These are phyloP conservation scores for Ehretia macrophylla DNA, from an alignment of 257 asterid genomes.

Conservation along the genomic window DNA sequence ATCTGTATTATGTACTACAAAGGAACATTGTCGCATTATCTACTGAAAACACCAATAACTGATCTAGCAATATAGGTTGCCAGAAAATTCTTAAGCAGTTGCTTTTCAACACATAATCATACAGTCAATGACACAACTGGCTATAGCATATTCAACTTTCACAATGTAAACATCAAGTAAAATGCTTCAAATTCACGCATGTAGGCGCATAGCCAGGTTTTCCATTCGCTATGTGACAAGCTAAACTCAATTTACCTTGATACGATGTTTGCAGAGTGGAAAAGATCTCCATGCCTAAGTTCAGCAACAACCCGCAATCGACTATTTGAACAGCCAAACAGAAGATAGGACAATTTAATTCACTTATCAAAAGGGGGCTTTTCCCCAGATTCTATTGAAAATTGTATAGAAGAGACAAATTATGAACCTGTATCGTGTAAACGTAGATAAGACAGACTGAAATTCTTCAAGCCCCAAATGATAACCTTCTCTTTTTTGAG, in stretches of 20 bases:
- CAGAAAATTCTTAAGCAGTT: neutral
- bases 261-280: conserved; percentile 79
- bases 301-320: conserved; percentile 85
- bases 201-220: no score
- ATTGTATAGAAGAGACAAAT: neutral
- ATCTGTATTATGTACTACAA: neutral
- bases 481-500: conserved; percentile 56
- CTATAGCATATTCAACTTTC: no score
- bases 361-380: neutral
- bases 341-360: neutral
- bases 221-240: neutral
- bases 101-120: neutral
- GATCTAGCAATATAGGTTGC: neutral
- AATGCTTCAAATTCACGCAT: no score
- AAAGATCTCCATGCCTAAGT: conserved; percentile 73
- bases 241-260: conserved; percentile 48
- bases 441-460: conserved; percentile 77
- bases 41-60: neutral
- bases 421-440: conserved; percentile 70
- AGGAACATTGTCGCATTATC: no score
- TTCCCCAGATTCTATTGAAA: no score
- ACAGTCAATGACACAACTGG: neutral
- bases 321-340: conserved; percentile 38
- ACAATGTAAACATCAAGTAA: no score
- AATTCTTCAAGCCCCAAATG: conserved; percentile 70